Conservation (phyloP, 2,329 filamentous ascomycete genomes). For the Trichocomaceae sp. region DNA sequence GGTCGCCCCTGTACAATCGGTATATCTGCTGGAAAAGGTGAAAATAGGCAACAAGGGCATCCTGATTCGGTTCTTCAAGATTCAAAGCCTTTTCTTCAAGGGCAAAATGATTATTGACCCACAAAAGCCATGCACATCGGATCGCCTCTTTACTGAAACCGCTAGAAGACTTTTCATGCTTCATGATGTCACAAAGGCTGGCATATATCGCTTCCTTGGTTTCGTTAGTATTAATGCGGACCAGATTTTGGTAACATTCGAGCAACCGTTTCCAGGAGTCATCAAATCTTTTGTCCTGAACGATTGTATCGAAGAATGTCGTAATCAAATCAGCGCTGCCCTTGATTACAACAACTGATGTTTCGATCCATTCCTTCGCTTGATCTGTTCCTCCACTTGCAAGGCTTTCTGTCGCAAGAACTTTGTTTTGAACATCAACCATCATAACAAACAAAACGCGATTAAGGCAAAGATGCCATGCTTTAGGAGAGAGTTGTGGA, state of each 20-base stretch:
- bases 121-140: conserved; percentile 61
- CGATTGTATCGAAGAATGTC: conserved; percentile 68
- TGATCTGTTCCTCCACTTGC: conserved; percentile 22
- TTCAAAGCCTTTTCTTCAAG: conserved; percentile 38
- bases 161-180: conserved; percentile 39
- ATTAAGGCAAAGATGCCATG: conserved; percentile 78
- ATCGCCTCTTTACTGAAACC: conserved; percentile 45
- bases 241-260: conserved; percentile 57
- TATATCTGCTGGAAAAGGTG: conserved; percentile 71
- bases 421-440: conserved; percentile 57
- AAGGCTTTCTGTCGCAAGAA: conserved; percentile 16
- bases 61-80: conserved; percentile 61
- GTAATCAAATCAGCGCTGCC: conserved; percentile 68
- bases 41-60: conserved; percentile 78
- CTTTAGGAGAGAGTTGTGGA: conserved; percentile 66
- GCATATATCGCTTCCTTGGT: conserved; percentile 67
- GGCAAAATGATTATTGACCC: conserved; percentile 60
- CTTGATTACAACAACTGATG: conserved; percentile 65
- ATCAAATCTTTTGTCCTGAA: conserved; percentile 59
- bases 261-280: conserved; percentile 70
- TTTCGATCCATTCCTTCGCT: conserved; percentile 61
- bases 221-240: conserved; percentile 59
- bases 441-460: conserved; percentile 74
- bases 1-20: conserved; percentile 58
- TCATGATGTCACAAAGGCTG: conserved; percentile 57